Evolutionary conservation across 176 grass and related monocot species (phyloP).

Genomic region (Elymus sibiricus): DNA sequence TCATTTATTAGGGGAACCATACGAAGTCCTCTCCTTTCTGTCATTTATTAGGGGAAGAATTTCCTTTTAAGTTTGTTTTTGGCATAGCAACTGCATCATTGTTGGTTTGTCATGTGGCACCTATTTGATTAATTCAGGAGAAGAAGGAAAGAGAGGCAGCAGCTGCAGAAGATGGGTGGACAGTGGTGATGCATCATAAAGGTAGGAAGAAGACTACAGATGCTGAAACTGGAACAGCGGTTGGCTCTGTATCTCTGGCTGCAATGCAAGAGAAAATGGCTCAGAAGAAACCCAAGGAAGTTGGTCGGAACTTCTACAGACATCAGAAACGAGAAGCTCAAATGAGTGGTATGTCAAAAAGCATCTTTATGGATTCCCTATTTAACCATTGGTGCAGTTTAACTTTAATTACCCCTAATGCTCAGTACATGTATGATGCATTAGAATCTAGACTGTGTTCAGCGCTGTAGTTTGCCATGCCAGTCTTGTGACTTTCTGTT

Average conservation of each 20-base stretch:
- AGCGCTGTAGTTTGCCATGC: neutral
- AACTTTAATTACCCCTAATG: neutral
- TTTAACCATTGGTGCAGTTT: neutral
- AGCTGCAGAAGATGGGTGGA: conserved; percentile 83
- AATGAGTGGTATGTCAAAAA: conserved; percentile 54
- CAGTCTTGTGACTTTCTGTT: neutral
- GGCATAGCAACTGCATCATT: neutral
- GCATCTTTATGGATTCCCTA: neutral
- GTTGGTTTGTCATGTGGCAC: neutral
- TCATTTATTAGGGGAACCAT: neutral
- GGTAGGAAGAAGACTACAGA: conserved; percentile 94
- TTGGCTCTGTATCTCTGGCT: conserved; percentile 84
- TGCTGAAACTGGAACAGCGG: conserved; percentile 76
- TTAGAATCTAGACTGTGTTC: neutral
- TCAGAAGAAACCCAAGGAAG: conserved; percentile 83
- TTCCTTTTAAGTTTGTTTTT: neutral
- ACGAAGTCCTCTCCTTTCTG: neutral
- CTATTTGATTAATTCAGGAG: conserved; percentile 62
- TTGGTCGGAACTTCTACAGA: conserved; percentile 71
- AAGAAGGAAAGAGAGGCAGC: conserved; percentile 79
- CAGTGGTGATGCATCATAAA: conserved; percentile 90
- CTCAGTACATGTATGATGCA: neutral
- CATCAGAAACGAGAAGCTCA: conserved; percentile 83
- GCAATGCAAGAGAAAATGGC: conserved; percentile 82
- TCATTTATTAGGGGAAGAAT: conserved; percentile 1